Conservation (phyloP, 371 early-diverging fungal species). For the Mortierella sp. region DNA sequence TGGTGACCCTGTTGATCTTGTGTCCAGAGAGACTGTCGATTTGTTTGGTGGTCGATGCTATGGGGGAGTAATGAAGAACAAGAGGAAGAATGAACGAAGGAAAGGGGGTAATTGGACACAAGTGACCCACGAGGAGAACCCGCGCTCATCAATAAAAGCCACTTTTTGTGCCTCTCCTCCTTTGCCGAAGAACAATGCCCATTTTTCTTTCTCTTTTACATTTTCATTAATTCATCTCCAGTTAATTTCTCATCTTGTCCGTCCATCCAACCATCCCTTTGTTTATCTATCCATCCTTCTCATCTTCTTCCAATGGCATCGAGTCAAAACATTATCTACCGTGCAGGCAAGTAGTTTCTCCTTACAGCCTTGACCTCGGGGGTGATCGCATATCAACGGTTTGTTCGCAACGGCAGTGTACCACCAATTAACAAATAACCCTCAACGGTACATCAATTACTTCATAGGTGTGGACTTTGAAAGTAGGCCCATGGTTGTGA, state of each 20-base stretch:
- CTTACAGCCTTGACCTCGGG: neutral
- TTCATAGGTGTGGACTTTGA: conserved; percentile 84
- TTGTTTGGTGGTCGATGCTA: too few species aligned
- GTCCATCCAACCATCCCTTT: conserved; percentile 1
- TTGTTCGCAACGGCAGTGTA: neutral
- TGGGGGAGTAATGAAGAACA: neutral
- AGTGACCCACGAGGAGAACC: conserved; percentile 2
- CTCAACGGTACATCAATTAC: neutral
- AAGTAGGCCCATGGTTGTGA: conserved; percentile 82
- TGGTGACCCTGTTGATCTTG: too few species aligned
- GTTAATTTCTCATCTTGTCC: neutral
- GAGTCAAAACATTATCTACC: conserved; percentile 61
- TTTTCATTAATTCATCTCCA: neutral
- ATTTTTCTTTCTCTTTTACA: neutral
- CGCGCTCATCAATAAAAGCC: conserved; percentile 4
- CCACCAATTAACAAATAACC: neutral
- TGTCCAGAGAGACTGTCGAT: too few species aligned
- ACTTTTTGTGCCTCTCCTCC: neutral
- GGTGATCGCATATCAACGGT: neutral
- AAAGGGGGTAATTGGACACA: neutral
- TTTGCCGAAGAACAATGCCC: neutral
- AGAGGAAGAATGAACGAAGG: neutral
- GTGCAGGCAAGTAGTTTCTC: conserved; percentile 55
- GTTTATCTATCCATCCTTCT: neutral
- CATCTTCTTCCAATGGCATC: conserved; percentile 41